Base-by-base conservation (phyloP, 2,329 filamentous ascomycete species). In the Colletotrichum sp. region DNA sequence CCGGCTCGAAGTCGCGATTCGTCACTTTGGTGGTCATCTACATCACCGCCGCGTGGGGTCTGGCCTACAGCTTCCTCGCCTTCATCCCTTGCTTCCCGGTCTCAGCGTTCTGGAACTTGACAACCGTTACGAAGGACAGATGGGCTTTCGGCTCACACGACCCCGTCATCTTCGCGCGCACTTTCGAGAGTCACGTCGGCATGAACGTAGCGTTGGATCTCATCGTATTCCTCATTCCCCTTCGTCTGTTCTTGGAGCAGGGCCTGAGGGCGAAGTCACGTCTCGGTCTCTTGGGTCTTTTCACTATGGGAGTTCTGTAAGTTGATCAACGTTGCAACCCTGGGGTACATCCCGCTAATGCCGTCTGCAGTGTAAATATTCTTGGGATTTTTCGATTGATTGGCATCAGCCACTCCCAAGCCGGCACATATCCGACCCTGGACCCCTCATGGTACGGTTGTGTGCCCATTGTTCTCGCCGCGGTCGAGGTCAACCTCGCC, bases 361-460 rank as follows among this genome's bases (percentile, higher is more conserved):
- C 68, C 24, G 82, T 79, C 72, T 18, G 12, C 2, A 75, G 73
- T 26, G 73, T 75, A 8, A 75, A 75, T 28, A 48, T 75, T 6
- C 59, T 75, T 16, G 70, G 73, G 1, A 80, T 84, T 68, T 83
- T 79, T 80, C 81, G 83, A 6, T 77, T 85, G 1, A 76, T 82
- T 66, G 79, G 72, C 70, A 81, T 85, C 52, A 72, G 83, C 26
- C 65, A 79, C 26, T 78, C 78, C 52, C 77, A 81, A 24, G 83
- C 83, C 5, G 81, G 77, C 2, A 84, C 82, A 1, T 82, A 79
- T 71, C 84, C 84, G 16, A 83, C 83, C 1, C 65, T 82, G 4
- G 84, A 85, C 71, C 84, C 83, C 9, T 84, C 81, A 6, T 85
- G 83, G 82, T 85, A 85, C 74, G 82, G 79, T 8, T 81, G 81